phyloP scores from a whole-genome alignment of 805 yeast species.

The Kregervanrija pseudodelftensis region DNA sequence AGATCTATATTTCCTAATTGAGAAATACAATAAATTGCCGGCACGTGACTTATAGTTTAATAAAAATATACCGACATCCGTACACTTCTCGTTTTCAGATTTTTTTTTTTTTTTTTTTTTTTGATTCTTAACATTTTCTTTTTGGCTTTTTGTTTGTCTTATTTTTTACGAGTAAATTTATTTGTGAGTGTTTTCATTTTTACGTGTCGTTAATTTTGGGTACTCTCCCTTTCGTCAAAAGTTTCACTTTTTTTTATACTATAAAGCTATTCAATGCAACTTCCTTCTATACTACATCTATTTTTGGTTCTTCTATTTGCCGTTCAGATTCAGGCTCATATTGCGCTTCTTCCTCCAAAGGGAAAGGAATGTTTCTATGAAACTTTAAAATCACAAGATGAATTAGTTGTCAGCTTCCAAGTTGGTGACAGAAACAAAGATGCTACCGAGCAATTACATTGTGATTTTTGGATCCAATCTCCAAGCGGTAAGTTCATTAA shows the following conservation, averaged over 20 bases:
- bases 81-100: no score
- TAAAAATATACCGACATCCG: no score
- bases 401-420: constrained; percentile 82
- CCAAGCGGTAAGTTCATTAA: constrained; percentile 44
- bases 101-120: no score
- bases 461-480: constrained; percentile 52
- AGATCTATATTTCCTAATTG: no score
- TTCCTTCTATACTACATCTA: background rate
- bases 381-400: constrained; percentile 73
- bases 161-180: no score
- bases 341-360: constrained; percentile 72
- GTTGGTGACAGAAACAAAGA: constrained; percentile 83
- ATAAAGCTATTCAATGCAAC: background rate
- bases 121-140: no score
- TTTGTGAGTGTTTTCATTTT: no score
- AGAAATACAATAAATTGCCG: no score
- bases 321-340: constrained; percentile 47
- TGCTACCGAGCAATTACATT: constrained; percentile 54
- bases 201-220: no score
- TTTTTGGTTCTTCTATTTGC: constrained; percentile 6
- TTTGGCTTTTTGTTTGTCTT: no score
- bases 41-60: no score
- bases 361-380: constrained; percentile 89
- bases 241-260: background rate
- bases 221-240: background rate